Evolutionary conservation across 1,284 basidiomycete genomes (phyloP).

Genomic region (Trametes sp.): DNA sequence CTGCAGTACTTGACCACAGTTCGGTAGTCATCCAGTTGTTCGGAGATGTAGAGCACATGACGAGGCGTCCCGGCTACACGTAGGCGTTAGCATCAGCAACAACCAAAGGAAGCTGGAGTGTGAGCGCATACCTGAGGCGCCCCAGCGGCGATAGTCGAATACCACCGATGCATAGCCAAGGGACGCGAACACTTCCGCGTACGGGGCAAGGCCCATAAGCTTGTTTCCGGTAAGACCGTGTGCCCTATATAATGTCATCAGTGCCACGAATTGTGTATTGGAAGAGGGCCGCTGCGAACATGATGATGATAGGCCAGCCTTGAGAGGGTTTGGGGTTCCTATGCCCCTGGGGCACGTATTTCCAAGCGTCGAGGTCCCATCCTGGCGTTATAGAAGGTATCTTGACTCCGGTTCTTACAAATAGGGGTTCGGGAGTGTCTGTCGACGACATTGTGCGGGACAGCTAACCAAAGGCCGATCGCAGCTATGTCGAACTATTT

Average conservation of each 20-base stretch:
- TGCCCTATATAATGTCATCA: conserved; percentile 37
- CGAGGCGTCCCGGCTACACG: conserved; percentile 45
- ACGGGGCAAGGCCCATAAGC: conserved; percentile 42
- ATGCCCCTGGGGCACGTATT: conserved; percentile 36
- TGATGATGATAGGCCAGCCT: conserved; percentile 45
- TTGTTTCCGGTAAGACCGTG: conserved; percentile 47
- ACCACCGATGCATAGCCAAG: conserved; percentile 47
- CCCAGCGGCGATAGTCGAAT: conserved; percentile 52
- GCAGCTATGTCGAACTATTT: too few relatives aligned
- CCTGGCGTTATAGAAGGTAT: conserved; percentile 44
- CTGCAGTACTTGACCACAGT: conserved; percentile 47
- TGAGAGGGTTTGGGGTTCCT: conserved; percentile 6
- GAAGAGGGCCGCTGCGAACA: conserved; percentile 31
- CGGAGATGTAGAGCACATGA: conserved; percentile 41
- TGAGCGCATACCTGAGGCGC: conserved; percentile 42
- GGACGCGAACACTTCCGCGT: conserved; percentile 44
- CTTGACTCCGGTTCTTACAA: conserved; percentile 32
- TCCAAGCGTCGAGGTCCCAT: conserved; percentile 49
- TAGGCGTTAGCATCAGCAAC: background rate
- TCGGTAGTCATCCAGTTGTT: conserved; percentile 51
- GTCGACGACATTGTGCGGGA: background rate
- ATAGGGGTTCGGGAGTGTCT: background rate
- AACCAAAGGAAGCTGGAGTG: background rate
- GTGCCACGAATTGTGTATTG: too few relatives aligned
- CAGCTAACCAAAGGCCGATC: background rate